phyloP scores from a whole-genome alignment of 805 yeast genomes.

The Barnettozyma sucrosica region DNA sequence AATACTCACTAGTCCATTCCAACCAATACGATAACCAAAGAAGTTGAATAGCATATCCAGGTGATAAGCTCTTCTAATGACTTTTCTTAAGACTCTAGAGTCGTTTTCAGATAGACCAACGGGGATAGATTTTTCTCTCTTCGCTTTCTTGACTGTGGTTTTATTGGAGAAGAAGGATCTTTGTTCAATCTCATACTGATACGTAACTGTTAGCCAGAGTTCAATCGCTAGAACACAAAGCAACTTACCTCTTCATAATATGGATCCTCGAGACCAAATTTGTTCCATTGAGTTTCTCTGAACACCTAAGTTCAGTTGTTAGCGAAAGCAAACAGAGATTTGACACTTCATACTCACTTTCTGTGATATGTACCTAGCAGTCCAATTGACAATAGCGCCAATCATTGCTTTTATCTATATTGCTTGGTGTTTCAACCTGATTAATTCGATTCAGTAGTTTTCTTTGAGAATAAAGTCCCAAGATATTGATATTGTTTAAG shows the following conservation, averaged over 20 bases:
- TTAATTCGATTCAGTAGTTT: neutral
- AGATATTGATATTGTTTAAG: neutral
- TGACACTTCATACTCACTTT: slow-evolving; percentile 14
- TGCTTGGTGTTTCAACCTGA: neutral
- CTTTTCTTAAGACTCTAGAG: slow-evolving; percentile 39
- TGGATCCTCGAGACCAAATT: slow-evolving; percentile 39
- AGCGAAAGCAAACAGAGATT: neutral
- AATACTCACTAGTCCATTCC: slow-evolving; percentile 61
- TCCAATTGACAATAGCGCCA: slow-evolving; percentile 15
- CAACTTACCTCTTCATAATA: slow-evolving; percentile 32
- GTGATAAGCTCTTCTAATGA: slow-evolving; percentile 57
- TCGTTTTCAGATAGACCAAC: slow-evolving; percentile 51
- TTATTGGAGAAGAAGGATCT: slow-evolving; percentile 16
- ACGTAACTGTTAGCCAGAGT: neutral
- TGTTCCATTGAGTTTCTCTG: slow-evolving; percentile 29
- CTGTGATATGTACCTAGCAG: slow-evolving; percentile 20
- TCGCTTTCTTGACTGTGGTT: slow-evolving; percentile 17
- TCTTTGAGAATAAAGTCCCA: no score
- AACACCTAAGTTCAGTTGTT: slow-evolving; percentile 20
- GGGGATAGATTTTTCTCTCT: slow-evolving; percentile 40
- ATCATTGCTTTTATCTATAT: slow-evolving; percentile 9
- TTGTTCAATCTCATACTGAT: slow-evolving; percentile 21
- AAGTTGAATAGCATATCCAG: slow-evolving; percentile 58
- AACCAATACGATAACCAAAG: slow-evolving; percentile 63
- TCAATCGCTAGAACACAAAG: neutral